Percentiles rank a stretch among this genome's conserved stretches.
phyloP scores from a whole-genome alignment of 805 yeast species.

The Teunomyces aglyptinius region DNA sequence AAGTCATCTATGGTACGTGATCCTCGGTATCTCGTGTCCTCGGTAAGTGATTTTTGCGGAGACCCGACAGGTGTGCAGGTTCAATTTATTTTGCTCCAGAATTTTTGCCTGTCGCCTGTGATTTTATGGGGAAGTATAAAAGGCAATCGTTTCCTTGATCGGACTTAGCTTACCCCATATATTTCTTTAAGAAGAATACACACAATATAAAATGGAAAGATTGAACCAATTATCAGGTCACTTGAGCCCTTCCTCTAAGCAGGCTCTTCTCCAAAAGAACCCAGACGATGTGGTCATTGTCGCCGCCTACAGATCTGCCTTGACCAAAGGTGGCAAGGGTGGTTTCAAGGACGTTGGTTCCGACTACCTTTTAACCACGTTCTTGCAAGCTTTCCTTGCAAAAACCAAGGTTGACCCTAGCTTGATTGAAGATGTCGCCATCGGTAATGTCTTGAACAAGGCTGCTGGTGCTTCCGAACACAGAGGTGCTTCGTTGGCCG shows the following conservation, averaged over 20 bases:
- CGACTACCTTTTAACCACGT: slow-evolving; percentile 70
- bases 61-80: slow-evolving; percentile 1
- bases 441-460: slow-evolving; percentile 87
- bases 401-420: slow-evolving; percentile 47
- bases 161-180: background rate
- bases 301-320: slow-evolving; percentile 86
- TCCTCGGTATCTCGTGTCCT: slow-evolving; percentile 2
- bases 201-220: slow-evolving; percentile 38
- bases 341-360: slow-evolving; percentile 77
- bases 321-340: slow-evolving; percentile 86
- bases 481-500: slow-evolving; percentile 86
- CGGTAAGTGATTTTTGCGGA: slow-evolving; percentile 3
- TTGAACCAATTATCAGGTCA: slow-evolving; percentile 46
- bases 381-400: slow-evolving; percentile 61
- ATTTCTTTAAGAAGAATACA: slow-evolving; percentile 5
- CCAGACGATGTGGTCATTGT: slow-evolving; percentile 91
- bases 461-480: slow-evolving; percentile 97
- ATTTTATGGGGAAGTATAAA: slow-evolving; percentile 6
- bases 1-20: background rate
- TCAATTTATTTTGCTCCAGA: background rate
- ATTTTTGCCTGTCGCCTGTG: slow-evolving; percentile 5
- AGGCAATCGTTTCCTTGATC: background rate
- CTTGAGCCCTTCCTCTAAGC: slow-evolving; percentile 40
- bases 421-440: slow-evolving; percentile 77
- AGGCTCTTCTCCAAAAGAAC: slow-evolving; percentile 50